Evolutionary conservation across 148 eudicot species (phyloP).

Genomic region (Vaccinium myrtillus): DNA sequence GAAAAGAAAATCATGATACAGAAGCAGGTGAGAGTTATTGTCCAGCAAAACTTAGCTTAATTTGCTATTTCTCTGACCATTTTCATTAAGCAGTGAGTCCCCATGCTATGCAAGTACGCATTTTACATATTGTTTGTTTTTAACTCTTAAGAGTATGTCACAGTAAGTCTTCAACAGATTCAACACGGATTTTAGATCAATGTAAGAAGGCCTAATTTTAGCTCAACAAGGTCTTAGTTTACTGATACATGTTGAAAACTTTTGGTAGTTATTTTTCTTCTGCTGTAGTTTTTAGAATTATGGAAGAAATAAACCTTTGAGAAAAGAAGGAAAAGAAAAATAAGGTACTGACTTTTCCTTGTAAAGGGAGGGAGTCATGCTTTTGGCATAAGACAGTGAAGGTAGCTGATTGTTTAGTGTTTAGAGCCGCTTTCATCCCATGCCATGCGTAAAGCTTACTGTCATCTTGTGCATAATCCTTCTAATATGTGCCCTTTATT

Average conservation of each 20-base stretch:
- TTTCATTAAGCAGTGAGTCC: neutral
- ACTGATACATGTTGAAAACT: neutral
- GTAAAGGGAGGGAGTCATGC: neutral
- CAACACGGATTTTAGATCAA: neutral
- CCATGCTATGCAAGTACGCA: neutral
- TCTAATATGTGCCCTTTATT: neutral
- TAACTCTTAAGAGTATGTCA: neutral
- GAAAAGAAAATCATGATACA: slow-evolving; percentile 26
- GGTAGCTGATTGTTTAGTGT: neutral
- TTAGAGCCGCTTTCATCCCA: neutral
- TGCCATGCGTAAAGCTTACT: neutral
- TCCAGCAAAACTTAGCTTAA: neutral
- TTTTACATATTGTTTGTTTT: neutral
- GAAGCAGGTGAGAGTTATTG: slow-evolving; percentile 25
- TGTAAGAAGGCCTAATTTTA: neutral
- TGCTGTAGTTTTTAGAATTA: neutral
- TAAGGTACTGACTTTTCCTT: neutral
- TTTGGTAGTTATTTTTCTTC: neutral
- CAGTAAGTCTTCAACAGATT: neutral
- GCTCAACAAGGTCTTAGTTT: neutral
- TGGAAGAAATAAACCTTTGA: neutral
- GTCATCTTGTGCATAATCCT: neutral
- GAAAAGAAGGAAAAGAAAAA: slow-evolving; percentile 9
- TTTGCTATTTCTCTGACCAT: slow-evolving; percentile 7
- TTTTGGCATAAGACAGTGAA: slow-evolving; percentile 11